These are phyloP conservation scores for Aegilops umbellulata DNA, from an alignment of 176 grass and related monocot genomes.

Conservation along the genomic window DNA sequence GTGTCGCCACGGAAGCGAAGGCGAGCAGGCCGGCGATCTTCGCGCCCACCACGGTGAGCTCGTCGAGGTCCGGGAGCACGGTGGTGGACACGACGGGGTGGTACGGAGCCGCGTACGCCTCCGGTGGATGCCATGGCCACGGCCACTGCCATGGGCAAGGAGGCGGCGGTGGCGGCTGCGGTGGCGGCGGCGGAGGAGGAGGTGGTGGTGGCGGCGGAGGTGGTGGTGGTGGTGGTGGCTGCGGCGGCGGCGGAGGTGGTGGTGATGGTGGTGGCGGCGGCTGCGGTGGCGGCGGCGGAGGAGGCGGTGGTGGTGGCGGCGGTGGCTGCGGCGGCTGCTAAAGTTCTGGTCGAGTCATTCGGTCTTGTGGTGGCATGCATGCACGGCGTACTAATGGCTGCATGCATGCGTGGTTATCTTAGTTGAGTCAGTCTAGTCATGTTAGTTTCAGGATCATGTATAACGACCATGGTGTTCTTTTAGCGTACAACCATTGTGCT, in stretches of 20 bases:
- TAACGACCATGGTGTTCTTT: neutral
- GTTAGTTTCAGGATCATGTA: neutral
- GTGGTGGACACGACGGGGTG: neutral
- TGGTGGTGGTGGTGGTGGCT: neutral
- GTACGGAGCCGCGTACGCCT: neutral
- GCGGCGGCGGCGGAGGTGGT: neutral
- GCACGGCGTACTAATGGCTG: neutral
- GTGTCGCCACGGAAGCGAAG: no score
- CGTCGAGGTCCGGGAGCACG: neutral
- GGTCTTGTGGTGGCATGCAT: neutral
- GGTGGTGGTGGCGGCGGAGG: neutral
- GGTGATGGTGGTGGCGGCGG: neutral
- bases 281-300: accelerated
- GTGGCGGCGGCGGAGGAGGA: neutral
- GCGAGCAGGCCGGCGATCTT: neutral
- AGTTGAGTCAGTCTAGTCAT: neutral
- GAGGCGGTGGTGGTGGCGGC: neutral
- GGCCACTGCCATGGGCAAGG: neutral
- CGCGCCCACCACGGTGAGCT: neutral
- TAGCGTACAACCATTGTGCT: neutral
- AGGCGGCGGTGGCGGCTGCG: neutral
- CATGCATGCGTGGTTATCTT: neutral
- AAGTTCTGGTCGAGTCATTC: neutral
- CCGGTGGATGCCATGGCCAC: neutral
- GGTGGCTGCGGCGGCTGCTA: slow-evolving; percentile 7